Percentiles rank a stretch among this genome's conserved stretches.
phyloP scores from a whole-genome alignment of 2,329 filamentous ascomycete genomes.

The Pestalotiopsis sp. region DNA sequence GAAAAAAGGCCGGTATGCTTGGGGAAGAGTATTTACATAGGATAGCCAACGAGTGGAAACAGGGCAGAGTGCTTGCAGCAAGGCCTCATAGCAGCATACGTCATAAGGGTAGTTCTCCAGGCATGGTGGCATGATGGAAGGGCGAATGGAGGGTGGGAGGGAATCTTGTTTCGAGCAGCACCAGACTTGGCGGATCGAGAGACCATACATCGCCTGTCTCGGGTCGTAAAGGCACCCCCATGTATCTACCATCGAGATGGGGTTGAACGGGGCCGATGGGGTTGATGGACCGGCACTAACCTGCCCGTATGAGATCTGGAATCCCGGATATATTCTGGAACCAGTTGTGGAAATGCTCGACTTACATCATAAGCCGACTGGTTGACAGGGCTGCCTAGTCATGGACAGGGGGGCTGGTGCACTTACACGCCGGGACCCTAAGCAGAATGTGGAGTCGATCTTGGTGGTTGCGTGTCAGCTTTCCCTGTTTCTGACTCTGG shows the following conservation, averaged over 20 bases:
- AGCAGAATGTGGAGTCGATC: background rate
- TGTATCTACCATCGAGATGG: background rate
- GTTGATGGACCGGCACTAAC: background rate
- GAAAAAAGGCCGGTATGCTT: background rate
- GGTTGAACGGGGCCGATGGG: background rate
- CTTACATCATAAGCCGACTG: slow-evolving; percentile 13
- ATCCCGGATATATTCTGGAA: background rate
- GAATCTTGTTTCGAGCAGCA: slow-evolving; percentile 8
- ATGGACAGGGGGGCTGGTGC: background rate
- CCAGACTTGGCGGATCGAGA: background rate
- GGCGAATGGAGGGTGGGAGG: background rate
- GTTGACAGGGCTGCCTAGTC: slow-evolving; percentile 4
- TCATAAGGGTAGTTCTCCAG: slow-evolving; percentile 3
- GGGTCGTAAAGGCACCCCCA: background rate
- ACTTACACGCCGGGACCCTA: background rate
- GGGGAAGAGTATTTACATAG: slow-evolving; percentile 23
- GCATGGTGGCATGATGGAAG: background rate
- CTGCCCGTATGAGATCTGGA: background rate
- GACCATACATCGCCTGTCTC: background rate
- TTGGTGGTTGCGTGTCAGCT: background rate
- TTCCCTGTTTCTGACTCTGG: slow-evolving; percentile 1
- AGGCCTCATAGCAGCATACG: background rate
- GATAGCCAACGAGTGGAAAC: slow-evolving; percentile 6
- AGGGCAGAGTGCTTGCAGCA: background rate
- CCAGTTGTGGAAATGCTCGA: slow-evolving; percentile 3